Conservation (phyloP, 1,284 basidiomycete genomes). For the Puccinia novopanici region DNA sequence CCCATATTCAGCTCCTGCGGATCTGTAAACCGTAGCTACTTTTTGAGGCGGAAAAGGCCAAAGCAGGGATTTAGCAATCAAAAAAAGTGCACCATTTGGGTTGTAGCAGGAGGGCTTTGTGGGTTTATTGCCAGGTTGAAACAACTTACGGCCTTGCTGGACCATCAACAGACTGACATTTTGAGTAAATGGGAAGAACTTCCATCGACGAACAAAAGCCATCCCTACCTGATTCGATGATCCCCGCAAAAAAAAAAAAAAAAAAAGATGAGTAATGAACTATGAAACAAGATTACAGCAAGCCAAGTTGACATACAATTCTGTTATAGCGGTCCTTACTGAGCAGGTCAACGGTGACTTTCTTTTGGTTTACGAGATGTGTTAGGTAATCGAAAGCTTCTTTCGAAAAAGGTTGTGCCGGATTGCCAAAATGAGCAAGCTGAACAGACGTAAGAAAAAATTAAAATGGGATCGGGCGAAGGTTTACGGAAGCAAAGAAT, state of each 20-base stretch:
- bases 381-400: slow-evolving; percentile 33
- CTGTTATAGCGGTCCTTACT: slow-evolving; percentile 50
- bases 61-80: neutral
- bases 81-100: neutral
- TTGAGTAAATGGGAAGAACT: slow-evolving; percentile 29
- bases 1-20: slow-evolving; percentile 43
- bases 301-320: slow-evolving; percentile 28
- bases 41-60: too few species aligned
- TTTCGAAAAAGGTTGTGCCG: slow-evolving; percentile 46
- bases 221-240: slow-evolving; percentile 35
- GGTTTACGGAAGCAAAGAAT: neutral
- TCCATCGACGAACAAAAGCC: slow-evolving; percentile 34
- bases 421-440: slow-evolving; percentile 47
- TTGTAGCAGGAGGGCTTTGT: too few species aligned
- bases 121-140: neutral
- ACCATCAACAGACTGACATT: slow-evolving; percentile 49
- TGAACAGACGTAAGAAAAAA: neutral
- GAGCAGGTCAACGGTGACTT: slow-evolving; percentile 21
- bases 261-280: too few species aligned
- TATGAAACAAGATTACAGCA: neutral
- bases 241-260: too few species aligned
- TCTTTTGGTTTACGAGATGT: slow-evolving; percentile 23
- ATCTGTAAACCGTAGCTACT: slow-evolving; percentile 49
- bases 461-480: neutral
- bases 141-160: slow-evolving; percentile 37